Conservation (phyloP, 2,329 filamentous ascomycete species). For the Claviceps arundinis region DNA sequence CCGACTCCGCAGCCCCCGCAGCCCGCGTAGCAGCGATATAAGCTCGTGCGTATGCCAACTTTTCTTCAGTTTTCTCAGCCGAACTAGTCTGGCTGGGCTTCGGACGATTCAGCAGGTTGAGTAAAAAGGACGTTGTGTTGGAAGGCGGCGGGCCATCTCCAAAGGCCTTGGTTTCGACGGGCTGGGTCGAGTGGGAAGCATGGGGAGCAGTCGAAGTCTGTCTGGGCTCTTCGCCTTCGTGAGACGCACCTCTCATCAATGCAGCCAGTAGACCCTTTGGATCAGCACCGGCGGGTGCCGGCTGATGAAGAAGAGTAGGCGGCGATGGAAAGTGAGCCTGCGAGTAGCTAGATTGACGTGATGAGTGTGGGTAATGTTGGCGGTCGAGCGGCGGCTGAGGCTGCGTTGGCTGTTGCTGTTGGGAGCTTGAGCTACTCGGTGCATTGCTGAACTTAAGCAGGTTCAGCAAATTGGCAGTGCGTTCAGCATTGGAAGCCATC, state of each 20-base stretch:
- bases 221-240: conserved; percentile 32
- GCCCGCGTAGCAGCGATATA: conserved; percentile 33
- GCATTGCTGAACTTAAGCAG: conserved; percentile 46
- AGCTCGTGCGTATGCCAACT: conserved; percentile 26
- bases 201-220: conserved; percentile 10
- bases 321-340: conserved; percentile 14
- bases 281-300: conserved; percentile 41
- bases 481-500: conserved; percentile 28
- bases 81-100: conserved; percentile 46
- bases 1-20: conserved; percentile 15
- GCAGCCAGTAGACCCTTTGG: conserved; percentile 45
- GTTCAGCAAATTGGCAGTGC: conserved; percentile 43
- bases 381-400: conserved; percentile 14
- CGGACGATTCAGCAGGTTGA: conserved; percentile 72
- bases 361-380: conserved; percentile 9
- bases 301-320: conserved; percentile 37
- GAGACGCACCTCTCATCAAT: conserved; percentile 41
- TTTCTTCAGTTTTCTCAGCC: conserved; percentile 6
- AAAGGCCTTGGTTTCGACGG: conserved; percentile 23
- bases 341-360: conserved; percentile 9
- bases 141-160: conserved; percentile 39
- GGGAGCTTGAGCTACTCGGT: conserved; percentile 16
- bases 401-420: conserved; percentile 16
- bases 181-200: conserved; percentile 13
- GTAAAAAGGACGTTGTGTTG: conserved; percentile 72